phyloP scores from a whole-genome alignment of 2,329 filamentous ascomycete species.

The Epichloe elymi region DNA sequence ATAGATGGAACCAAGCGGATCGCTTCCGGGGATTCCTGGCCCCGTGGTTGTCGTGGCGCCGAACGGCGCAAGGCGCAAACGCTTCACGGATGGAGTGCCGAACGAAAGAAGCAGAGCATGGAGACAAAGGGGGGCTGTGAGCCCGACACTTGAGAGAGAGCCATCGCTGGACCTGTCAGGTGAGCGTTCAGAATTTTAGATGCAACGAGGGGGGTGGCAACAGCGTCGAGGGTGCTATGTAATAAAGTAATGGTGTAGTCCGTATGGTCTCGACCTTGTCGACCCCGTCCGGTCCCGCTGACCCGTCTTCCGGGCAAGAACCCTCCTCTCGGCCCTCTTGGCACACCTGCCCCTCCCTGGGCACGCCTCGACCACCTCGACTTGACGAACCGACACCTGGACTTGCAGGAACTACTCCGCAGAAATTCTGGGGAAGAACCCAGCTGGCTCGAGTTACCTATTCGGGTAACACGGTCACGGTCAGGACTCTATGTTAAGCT shows the following conservation, averaged over 20 bases:
- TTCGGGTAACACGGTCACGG: constrained; percentile 5
- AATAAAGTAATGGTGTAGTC: too few relatives aligned
- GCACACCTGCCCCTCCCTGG: too few relatives aligned
- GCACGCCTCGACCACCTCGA: not conserved
- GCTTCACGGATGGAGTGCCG: not conserved
- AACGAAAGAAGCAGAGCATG: not conserved
- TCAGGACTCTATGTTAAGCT: too few relatives aligned
- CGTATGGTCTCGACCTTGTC: too few relatives aligned
- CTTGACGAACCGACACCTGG: too few relatives aligned
- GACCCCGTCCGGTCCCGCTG: too few relatives aligned
- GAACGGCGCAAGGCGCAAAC: not conserved
- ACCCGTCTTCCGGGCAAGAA: too few relatives aligned
- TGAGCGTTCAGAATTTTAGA: not conserved
- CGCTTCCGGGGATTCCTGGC: not conserved
- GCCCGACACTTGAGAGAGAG: too few relatives aligned
- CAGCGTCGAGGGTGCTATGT: too few relatives aligned
- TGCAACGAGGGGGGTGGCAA: too few relatives aligned
- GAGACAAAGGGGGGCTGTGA: too few relatives aligned
- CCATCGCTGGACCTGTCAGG: not conserved
- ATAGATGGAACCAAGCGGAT: not conserved
- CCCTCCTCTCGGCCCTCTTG: not conserved
- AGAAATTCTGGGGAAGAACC: constrained; percentile 4
- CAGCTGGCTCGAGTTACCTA: constrained; percentile 4
- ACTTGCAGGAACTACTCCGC: constrained; percentile 4
- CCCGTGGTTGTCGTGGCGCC: not conserved